Percentiles rank a stretch among this genome's conserved stretches.
These are phyloP conservation scores for Lonicera japonica DNA, from an alignment of 129 eudicot genomes.

Conservation along the genomic window DNA sequence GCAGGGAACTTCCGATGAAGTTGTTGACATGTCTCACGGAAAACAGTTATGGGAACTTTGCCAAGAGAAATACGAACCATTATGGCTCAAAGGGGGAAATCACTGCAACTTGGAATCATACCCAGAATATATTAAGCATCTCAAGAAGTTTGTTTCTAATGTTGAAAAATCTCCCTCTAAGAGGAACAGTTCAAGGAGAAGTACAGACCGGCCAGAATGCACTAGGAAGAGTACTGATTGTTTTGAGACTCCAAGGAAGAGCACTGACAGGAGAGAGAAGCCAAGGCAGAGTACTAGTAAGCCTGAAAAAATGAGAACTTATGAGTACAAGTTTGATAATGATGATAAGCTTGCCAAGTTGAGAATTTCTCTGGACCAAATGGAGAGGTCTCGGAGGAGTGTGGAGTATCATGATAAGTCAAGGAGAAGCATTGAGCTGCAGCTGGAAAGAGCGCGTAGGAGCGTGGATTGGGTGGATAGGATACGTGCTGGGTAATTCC, in stretches of 20 bases:
- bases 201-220: slow-evolving; percentile 49
- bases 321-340: slow-evolving; percentile 33
- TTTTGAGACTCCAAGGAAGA: slow-evolving; percentile 52
- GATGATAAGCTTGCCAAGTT: slow-evolving; percentile 44
- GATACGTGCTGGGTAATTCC: slow-evolving; percentile 21
- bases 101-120: slow-evolving; percentile 75
- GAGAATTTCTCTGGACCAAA: slow-evolving; percentile 53
- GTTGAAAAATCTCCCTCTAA: slow-evolving; percentile 59
- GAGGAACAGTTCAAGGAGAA: slow-evolving; percentile 46
- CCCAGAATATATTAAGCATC: slow-evolving; percentile 75
- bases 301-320: slow-evolving; percentile 23
- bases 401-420: slow-evolving; percentile 66
- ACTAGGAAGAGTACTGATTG: slow-evolving; percentile 56
- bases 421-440: slow-evolving; percentile 45
- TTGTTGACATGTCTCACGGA: slow-evolving; percentile 78
- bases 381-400: slow-evolving; percentile 70
- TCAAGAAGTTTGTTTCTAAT: slow-evolving; percentile 58
- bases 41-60: slow-evolving; percentile 73
- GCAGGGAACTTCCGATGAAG: slow-evolving; percentile 88
- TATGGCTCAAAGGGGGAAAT: slow-evolving; percentile 87
- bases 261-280: too few relatives aligned
- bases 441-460: slow-evolving; percentile 56
- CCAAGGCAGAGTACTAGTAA: slow-evolving; percentile 50
- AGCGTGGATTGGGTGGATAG: slow-evolving; percentile 85
- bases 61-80: slow-evolving; percentile 73